Conservation (phyloP, 441 rosid species). For the Eutrema salsugineum region DNA sequence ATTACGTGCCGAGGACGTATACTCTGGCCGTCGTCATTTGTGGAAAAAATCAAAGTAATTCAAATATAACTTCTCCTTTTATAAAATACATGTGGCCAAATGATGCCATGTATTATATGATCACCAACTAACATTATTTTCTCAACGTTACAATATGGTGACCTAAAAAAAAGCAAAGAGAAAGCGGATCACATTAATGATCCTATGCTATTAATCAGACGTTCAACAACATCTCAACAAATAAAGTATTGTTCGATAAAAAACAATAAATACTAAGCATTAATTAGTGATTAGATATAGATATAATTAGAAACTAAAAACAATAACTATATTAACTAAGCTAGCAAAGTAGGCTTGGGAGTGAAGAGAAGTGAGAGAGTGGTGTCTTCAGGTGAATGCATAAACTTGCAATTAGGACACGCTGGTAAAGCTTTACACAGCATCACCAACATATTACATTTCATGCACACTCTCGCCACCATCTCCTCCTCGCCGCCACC, state of each 20-base stretch:
- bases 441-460: slow-evolving; percentile 81
- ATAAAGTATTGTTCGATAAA: background rate
- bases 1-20: too few species aligned
- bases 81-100: too few species aligned
- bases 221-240: slow-evolving; percentile 15
- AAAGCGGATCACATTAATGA: background rate
- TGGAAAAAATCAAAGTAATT: too few species aligned
- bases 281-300: background rate
- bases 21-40: too few species aligned
- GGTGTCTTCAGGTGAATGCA: slow-evolving; percentile 58
- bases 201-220: background rate
- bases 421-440: slow-evolving; percentile 61
- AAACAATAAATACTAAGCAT: background rate
- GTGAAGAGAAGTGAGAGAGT: slow-evolving; percentile 18
- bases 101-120: too few species aligned
- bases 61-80: too few species aligned
- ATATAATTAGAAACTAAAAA: background rate
- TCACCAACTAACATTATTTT: too few species aligned
- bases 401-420: slow-evolving; percentile 84
- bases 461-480: slow-evolving; percentile 67
- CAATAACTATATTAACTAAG: background rate
- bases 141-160: too few species aligned
- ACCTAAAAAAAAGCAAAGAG: too few species aligned
- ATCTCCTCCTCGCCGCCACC: slow-evolving; percentile 40
- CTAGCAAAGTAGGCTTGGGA: slow-evolving; percentile 12